A percentile compares a stretch with the other conserved stretches of the same genome.
phyloP scores from a whole-genome alignment of 176 grass and related monocot species.

The Saccharum officinarum region DNA sequence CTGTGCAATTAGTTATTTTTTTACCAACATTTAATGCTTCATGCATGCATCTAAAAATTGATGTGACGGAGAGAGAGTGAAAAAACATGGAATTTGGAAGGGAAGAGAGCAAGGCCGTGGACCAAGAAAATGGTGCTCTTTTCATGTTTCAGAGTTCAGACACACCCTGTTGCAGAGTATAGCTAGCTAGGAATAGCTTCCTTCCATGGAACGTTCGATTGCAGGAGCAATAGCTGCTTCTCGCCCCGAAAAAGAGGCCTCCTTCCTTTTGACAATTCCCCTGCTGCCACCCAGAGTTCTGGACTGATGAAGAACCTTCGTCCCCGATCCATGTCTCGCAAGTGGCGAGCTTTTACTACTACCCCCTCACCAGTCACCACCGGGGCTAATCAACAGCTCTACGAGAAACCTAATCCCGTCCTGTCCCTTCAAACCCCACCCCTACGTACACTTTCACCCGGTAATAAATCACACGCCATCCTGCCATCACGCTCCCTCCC shows the following conservation, averaged over 20 bases:
- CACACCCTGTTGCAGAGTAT: constrained; percentile 3
- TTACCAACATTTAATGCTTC: too few relatives aligned
- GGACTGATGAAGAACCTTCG: constrained; percentile 46
- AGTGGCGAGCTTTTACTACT: constrained; percentile 32
- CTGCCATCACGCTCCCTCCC: background rate
- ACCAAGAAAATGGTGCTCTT: background rate
- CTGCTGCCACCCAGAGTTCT: constrained; percentile 13
- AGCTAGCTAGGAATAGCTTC: background rate
- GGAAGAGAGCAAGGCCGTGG: too few relatives aligned
- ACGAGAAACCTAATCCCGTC: constrained; percentile 11
- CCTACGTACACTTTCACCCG: constrained; percentile 24
- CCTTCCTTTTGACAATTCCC: constrained; percentile 1
- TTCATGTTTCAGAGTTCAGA: background rate
- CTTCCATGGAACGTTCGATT: constrained; percentile 24
- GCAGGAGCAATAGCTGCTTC: background rate
- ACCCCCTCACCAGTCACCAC: constrained; percentile 33
- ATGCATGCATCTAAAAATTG: too few relatives aligned
- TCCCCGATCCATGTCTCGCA: constrained; percentile 42
- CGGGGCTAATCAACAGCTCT: constrained; percentile 39
- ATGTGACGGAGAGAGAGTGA: too few relatives aligned
- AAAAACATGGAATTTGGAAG: too few relatives aligned
- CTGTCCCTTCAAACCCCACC: constrained; percentile 21
- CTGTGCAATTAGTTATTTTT: too few relatives aligned
- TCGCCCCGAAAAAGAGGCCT: background rate
- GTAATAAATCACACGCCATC: constrained; percentile 32